Conservation (phyloP, 1,284 basidiomycete genomes). For the Dichomitus squalens region DNA sequence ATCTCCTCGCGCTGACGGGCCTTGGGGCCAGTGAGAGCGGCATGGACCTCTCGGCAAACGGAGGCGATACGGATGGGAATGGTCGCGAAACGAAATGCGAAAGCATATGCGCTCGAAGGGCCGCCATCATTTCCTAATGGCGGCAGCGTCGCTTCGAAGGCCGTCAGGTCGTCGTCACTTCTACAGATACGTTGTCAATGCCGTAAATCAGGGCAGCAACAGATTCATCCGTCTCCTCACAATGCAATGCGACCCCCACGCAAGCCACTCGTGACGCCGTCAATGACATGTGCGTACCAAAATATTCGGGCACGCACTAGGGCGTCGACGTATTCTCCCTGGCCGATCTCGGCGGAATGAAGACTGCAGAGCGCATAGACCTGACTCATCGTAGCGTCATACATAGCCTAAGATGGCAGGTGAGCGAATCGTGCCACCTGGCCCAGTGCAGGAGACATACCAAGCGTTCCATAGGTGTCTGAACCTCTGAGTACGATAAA, state of each 20-base stretch:
- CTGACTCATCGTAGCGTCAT: slow-evolving; percentile 63
- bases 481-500: slow-evolving; percentile 42
- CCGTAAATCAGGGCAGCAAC: slow-evolving; percentile 8
- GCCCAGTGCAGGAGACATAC: slow-evolving; percentile 32
- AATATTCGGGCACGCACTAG: slow-evolving; percentile 76
- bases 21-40: slow-evolving; percentile 71
- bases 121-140: slow-evolving; percentile 34
- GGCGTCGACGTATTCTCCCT: slow-evolving; percentile 59
- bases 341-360: slow-evolving; percentile 49
- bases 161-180: slow-evolving; percentile 66
- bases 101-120: slow-evolving; percentile 38
- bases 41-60: slow-evolving; percentile 76
- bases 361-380: slow-evolving; percentile 73
- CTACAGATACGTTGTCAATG: slow-evolving; percentile 35
- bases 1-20: slow-evolving; percentile 64
- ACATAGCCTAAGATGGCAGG: slow-evolving; percentile 44
- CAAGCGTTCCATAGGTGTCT: slow-evolving; percentile 52
- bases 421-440: background rate
- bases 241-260: slow-evolving; percentile 76
- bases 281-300: slow-evolving; percentile 84
- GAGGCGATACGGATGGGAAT: slow-evolving; percentile 71
- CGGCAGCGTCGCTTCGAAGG: slow-evolving; percentile 69
- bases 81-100: slow-evolving; percentile 47
- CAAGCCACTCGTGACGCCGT: slow-evolving; percentile 78
- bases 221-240: slow-evolving; percentile 43